Conservation (phyloP, 164 flowering plant genomes). For the Stephania yunnanensis region DNA sequence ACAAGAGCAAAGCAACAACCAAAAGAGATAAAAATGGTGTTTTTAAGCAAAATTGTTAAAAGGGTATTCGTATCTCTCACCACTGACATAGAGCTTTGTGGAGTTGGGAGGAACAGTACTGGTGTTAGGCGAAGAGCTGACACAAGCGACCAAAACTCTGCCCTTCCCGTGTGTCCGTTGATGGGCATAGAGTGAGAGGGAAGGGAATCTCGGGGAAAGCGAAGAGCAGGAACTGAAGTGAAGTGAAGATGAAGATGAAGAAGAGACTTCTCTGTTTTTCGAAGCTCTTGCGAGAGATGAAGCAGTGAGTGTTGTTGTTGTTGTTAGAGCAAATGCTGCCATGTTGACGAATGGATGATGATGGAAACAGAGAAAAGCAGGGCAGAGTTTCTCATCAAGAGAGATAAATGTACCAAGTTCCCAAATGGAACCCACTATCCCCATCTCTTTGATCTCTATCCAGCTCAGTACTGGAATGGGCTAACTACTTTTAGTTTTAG, state of each 20-base stretch:
- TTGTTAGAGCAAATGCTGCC: conserved; percentile 15
- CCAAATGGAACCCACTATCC: neutral
- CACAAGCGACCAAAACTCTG: conserved; percentile 19
- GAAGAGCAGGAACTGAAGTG: conserved; percentile 6
- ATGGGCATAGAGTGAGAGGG: conserved; percentile 9
- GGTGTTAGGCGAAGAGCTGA: conserved; percentile 20
- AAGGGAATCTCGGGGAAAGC: conserved; percentile 9
- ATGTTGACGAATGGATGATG: neutral
- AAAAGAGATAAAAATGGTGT: neutral
- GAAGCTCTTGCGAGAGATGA: conserved; percentile 1
- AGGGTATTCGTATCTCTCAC: conserved; percentile 23
- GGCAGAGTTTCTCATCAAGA: too few relatives aligned
- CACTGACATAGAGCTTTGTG: conserved; percentile 55
- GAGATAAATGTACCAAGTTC: neutral
- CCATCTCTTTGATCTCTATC: too few relatives aligned
- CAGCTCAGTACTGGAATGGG: too few relatives aligned
- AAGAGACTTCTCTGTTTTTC: conserved; percentile 3
- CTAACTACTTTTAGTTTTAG: too few relatives aligned
- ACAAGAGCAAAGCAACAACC: neutral
- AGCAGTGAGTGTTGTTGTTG: conserved; percentile 8
- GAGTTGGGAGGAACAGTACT: neutral
- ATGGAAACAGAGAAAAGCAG: neutral
- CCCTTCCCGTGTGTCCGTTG: conserved; percentile 5
- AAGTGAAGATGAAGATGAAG: conserved; percentile 5
- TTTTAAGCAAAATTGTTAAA: neutral